Conservation (phyloP, 2,329 filamentous ascomycete species). For the Trichoderma oligosporum region DNA sequence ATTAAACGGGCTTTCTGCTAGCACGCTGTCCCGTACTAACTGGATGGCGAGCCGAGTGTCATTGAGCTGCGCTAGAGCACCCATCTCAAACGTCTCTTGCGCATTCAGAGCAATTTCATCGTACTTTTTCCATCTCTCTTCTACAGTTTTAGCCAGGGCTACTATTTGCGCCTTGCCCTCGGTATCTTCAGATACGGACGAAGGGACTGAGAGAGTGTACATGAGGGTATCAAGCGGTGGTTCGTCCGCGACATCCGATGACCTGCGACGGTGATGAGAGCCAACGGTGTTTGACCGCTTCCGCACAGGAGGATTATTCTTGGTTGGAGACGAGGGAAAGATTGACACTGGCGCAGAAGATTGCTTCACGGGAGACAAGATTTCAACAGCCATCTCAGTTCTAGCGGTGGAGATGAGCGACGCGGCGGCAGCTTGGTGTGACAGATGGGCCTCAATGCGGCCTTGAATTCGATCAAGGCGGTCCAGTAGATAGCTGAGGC, state of each 20-base stretch:
- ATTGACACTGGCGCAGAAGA: conserved; percentile 20
- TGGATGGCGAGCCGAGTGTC: conserved; percentile 49
- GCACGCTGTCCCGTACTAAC: conserved; percentile 47
- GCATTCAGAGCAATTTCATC: conserved; percentile 43
- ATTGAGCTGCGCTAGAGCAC: conserved; percentile 40
- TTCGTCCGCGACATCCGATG: conserved; percentile 36
- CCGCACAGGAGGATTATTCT: conserved; percentile 36
- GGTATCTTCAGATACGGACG: conserved; percentile 34
- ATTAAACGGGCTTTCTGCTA: conserved; percentile 50
- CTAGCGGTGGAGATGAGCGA: conserved; percentile 42
- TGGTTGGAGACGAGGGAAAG: conserved; percentile 35
- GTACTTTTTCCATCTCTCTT: conserved; percentile 42
- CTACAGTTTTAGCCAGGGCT: conserved; percentile 35
- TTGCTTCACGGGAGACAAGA: conserved; percentile 11
- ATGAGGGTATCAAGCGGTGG: conserved; percentile 47
- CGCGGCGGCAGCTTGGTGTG: conserved; percentile 41
- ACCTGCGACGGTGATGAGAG: conserved; percentile 33
- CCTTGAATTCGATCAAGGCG: conserved; percentile 42
- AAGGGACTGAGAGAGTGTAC: conserved; percentile 43
- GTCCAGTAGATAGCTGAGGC: conserved; percentile 49
- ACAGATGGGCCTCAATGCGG: conserved; percentile 43
- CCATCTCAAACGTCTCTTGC: conserved; percentile 50
- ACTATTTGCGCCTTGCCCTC: conserved; percentile 28
- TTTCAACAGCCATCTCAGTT: conserved; percentile 39
- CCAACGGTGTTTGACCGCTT: conserved; percentile 30